Percentiles rank a stretch among this genome's conserved stretches.
Evolutionary conservation across 225 moss, liverwort and hornwort species (phyloP).

Genomic region (Asterella californica): DNA sequence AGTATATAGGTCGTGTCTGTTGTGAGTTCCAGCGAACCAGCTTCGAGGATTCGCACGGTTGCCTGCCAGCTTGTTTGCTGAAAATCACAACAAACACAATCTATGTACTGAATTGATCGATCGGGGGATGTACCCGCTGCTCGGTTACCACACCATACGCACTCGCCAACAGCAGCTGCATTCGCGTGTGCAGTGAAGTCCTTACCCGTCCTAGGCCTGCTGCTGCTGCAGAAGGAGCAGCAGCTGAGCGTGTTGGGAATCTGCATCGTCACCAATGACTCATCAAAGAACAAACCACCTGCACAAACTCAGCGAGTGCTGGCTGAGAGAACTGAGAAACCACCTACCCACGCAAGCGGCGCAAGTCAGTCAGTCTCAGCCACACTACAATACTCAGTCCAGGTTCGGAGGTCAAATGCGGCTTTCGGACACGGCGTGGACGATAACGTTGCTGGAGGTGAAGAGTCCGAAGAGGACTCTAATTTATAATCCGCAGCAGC

Average conservation of each 20-base stretch:
- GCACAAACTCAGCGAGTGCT: background rate
- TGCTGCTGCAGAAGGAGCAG: no score
- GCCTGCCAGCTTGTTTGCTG: conserved; percentile 17
- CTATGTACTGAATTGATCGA: conserved; percentile 10
- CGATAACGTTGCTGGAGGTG: background rate
- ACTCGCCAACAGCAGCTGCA: no score
- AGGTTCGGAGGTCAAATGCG: background rate
- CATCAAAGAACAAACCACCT: background rate
- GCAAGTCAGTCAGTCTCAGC: background rate
- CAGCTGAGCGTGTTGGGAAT: background rate
- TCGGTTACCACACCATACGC: no score
- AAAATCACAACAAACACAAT: conserved; percentile 27
- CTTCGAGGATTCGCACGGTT: background rate
- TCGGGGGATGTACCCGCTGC: background rate
- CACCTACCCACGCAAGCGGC: no score
- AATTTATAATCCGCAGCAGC: background rate
- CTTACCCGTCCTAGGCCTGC: no score
- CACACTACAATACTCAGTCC: background rate
- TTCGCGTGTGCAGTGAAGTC: no score
- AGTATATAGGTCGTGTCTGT: conserved; percentile 18
- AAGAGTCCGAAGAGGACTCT: background rate
- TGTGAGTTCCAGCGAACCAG: conserved; percentile 20
- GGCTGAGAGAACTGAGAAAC: background rate
- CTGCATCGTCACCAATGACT: background rate
- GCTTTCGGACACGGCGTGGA: background rate